Evolutionary conservation across 345 rosid species (phyloP).

Genomic region (Populus nigra): DNA sequence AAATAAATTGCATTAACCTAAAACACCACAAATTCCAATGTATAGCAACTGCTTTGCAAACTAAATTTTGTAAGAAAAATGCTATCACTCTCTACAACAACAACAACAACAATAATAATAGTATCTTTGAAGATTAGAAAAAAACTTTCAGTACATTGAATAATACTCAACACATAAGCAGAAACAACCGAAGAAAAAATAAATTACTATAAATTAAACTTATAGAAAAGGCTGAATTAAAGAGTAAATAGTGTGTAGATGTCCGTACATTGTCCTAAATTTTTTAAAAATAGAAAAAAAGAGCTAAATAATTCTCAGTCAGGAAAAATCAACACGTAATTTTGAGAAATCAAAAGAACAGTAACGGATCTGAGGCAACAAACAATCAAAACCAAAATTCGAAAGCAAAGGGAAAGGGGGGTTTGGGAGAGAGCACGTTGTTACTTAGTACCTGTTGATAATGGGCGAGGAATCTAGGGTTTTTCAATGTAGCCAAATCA

Average conservation of each 20-base stretch:
- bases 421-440: neutral
- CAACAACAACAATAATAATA: too few species aligned
- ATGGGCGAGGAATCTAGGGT: conserved; percentile 48
- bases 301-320: neutral
- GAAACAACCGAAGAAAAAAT: neutral
- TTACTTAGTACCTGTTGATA: conserved; percentile 22
- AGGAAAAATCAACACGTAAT: neutral
- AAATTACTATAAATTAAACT: neutral
- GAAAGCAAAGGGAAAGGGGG: neutral
- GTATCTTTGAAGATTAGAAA: too few species aligned
- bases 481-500: conserved; percentile 27
- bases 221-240: neutral
- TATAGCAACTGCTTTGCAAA: neutral
- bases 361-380: conserved; percentile 41
- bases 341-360: conserved; percentile 4
- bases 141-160: neutral
- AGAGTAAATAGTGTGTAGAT: too few species aligned
- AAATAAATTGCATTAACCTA: neutral
- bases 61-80: neutral
- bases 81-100: neutral
- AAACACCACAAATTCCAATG: neutral
- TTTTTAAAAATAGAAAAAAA: too few species aligned
- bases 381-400: neutral
- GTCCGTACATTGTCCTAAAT: too few species aligned
- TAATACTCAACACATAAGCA: too few species aligned